Evolutionary conservation across 2,329 filamentous ascomycete species (phyloP).

Genomic region (Diatrype stigma): DNA sequence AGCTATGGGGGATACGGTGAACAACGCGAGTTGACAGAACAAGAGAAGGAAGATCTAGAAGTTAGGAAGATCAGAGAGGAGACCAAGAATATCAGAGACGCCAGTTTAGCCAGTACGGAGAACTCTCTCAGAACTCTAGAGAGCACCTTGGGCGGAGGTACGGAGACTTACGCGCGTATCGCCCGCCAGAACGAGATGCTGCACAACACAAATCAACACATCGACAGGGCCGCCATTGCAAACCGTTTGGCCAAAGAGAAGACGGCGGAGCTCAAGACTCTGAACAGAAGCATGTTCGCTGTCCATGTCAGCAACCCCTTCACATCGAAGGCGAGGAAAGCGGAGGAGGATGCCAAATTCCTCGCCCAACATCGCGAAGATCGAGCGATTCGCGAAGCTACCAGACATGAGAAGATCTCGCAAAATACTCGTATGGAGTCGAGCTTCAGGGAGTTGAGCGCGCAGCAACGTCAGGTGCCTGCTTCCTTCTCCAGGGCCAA

Average conservation of each 20-base stretch:
- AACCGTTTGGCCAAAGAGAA: slow-evolving; percentile 75
- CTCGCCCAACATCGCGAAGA: slow-evolving; percentile 66
- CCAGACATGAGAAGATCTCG: slow-evolving; percentile 49
- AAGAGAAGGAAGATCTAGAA: slow-evolving; percentile 71
- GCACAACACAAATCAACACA: slow-evolving; percentile 76
- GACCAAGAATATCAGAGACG: slow-evolving; percentile 71
- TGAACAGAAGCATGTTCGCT: slow-evolving; percentile 90
- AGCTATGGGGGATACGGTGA: slow-evolving; percentile 57
- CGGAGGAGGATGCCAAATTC: slow-evolving; percentile 62
- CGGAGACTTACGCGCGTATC: slow-evolving; percentile 67
- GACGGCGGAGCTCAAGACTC: slow-evolving; percentile 74
- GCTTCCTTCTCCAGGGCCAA: slow-evolving; percentile 26
- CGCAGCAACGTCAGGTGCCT: slow-evolving; percentile 9
- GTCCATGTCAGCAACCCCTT: slow-evolving; percentile 76
- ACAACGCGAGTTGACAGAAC: slow-evolving; percentile 74
- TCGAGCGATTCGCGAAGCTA: slow-evolving; percentile 60
- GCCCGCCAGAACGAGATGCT: slow-evolving; percentile 76
- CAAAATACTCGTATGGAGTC: slow-evolving; percentile 52
- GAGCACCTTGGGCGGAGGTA: slow-evolving; percentile 66
- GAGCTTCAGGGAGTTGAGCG: slow-evolving; percentile 39
- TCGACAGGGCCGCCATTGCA: slow-evolving; percentile 75
- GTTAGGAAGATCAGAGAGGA: slow-evolving; percentile 69
- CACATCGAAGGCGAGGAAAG: slow-evolving; percentile 62
- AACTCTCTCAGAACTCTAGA: slow-evolving; percentile 66
- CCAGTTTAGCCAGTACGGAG: slow-evolving; percentile 61